These are phyloP conservation scores for Trichoderma breve DNA, from an alignment of 2,329 filamentous ascomycete genomes.

Conservation along the genomic window DNA sequence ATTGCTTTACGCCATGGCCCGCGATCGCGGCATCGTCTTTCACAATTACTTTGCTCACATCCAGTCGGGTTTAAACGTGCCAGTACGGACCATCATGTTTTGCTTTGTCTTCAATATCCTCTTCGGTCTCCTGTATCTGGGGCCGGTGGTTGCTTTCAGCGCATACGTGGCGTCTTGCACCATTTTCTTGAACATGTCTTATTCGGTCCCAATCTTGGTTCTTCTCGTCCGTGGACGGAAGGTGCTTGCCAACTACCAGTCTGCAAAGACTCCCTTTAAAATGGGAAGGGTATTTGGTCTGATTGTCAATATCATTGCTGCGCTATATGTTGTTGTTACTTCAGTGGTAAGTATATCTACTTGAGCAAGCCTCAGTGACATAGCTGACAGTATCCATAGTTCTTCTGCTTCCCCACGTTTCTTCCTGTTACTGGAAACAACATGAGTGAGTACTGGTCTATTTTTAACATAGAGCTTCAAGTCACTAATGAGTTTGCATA, in stretches of 20 bases:
- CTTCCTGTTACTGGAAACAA: not conserved
- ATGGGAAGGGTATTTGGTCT: not conserved
- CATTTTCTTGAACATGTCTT: slow-evolving; percentile 13
- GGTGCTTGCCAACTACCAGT: slow-evolving; percentile 9
- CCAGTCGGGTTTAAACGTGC: slow-evolving; percentile 5
- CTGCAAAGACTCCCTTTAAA: not conserved
- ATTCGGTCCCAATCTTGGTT: not conserved
- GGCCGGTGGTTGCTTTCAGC: not conserved
- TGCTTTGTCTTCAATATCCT: slow-evolving; percentile 13
- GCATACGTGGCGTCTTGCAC: slow-evolving; percentile 14
- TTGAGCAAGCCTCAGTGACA: too few relatives aligned
- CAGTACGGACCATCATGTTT: slow-evolving; percentile 14
- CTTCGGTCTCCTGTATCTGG: slow-evolving; percentile 4
- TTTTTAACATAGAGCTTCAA: not conserved
- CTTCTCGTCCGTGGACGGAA: slow-evolving; percentile 4
- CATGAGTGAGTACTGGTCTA: not conserved
- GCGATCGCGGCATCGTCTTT: slow-evolving; percentile 7
- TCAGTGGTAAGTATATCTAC: not conserved
- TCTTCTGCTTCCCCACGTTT: slow-evolving; percentile 3
- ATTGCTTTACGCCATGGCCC: slow-evolving; percentile 9
- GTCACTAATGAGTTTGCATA: not conserved
- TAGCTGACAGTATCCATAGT: not conserved
- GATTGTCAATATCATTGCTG: not conserved
- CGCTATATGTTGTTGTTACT: slow-evolving; percentile 6
- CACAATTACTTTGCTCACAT: slow-evolving; percentile 13